Evolutionary conservation across 805 yeast species (phyloP), one percentile per base, ranked within the genome.

Genomic region (Yarrowia sp.): DNA sequence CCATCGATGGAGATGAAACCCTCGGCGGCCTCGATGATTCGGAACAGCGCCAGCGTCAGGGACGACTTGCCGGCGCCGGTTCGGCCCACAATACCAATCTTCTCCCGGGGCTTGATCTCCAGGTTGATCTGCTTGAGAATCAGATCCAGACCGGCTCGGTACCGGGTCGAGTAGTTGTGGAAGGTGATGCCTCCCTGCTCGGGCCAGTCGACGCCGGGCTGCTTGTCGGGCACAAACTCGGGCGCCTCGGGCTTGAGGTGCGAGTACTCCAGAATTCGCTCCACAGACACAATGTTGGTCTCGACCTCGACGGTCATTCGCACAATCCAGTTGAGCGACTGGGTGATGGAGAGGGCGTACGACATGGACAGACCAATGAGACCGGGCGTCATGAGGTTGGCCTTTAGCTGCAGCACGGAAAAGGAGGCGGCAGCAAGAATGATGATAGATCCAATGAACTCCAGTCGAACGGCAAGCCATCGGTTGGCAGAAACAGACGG

Each of bases 241-340:
- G 95, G 91, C 8, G 98, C 98, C 81, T 95, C 99, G n/a, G 92
- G 82, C 46, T 81, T 80, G 70, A 95, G 81, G n/a, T 80, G 78
- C 45, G 97, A 86, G 78, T 93, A 94, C 78, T 94, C 99, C 79
- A 91, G 83, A 67, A 94, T 88, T 80, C 99, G 88, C 81, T 94
- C 99, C 55, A 96, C 97, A 19, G 97, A 90, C 46, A 95, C 99
- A 80, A 95, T 93, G 79, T 92, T 94, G 12, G 98, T 92, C 79
- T 95, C 99, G 56, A 95, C 97, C 74, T 95, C 99, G 53, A 95
- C 99, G 0, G 98, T 91, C 98, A 93, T 94, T 80, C 99, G 86
- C 40, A 95, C 98, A 79, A 95, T 92, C 98, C 98, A 94, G 78
- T 92, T 94, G 79, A 95, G 84, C 0, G 97, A 85, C 79, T 92